Evolutionary conservation across 176 grass and related monocot species (phyloP).

Genomic region (Zea luxurians): DNA sequence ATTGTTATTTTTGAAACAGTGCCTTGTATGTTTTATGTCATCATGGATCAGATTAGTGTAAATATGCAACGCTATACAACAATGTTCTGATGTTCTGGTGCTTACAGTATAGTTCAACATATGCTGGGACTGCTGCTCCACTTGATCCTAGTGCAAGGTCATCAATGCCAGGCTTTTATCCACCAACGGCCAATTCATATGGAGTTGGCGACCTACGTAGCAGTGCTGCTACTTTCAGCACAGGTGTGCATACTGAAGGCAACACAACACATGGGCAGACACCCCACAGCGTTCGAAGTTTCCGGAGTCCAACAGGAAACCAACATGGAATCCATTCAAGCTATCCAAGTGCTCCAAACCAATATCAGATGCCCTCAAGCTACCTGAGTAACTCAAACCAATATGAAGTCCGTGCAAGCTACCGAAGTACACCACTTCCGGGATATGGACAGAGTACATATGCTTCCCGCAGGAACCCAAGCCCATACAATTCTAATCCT

Average conservation of each 20-base stretch:
- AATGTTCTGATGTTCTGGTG: neutral
- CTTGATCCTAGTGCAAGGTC: conserved; percentile 11
- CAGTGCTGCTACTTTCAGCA: conserved; percentile 8
- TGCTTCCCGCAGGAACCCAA: conserved; percentile 14
- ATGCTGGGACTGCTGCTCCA: conserved; percentile 27
- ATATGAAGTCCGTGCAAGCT: conserved; percentile 31
- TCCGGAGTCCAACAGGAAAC: conserved; percentile 30
- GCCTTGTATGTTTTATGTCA: neutral
- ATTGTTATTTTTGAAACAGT: neutral
- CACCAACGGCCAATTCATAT: conserved; percentile 16
- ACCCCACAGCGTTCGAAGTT: conserved; percentile 3
- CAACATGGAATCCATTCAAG: conserved; percentile 23
- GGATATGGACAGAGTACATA: conserved; percentile 25
- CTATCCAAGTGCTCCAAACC: conserved; percentile 19
- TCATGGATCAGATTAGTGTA: conserved; percentile 7
- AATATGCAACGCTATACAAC: neutral
- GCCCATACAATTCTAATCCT: conserved; percentile 27
- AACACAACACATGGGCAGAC: conserved; percentile 19
- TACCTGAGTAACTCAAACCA: conserved; percentile 26
- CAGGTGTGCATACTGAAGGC: conserved; percentile 2
- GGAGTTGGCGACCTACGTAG: neutral
- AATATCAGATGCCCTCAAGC: conserved; percentile 22
- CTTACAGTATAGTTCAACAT: conserved; percentile 40
- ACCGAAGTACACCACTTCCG: conserved; percentile 33
- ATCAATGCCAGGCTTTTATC: conserved; percentile 20